Percentiles rank a stretch among this genome's conserved stretches.
These are phyloP conservation scores for Tolypocladium pustulatum DNA, from an alignment of 2,329 filamentous ascomycete genomes.

Conservation along the genomic window DNA sequence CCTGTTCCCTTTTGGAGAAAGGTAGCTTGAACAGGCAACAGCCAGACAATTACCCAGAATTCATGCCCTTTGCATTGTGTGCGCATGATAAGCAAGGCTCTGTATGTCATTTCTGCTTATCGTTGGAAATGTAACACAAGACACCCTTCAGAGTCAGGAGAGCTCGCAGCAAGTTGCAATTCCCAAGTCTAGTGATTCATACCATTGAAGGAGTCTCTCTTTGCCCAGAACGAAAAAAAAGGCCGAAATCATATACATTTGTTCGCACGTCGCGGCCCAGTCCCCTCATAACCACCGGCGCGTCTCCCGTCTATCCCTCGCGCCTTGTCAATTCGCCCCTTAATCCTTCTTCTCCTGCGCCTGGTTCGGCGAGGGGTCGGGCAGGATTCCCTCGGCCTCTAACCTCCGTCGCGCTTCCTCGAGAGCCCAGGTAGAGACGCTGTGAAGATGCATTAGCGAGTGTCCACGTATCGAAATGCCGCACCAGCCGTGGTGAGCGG, in stretches of 20 bases:
- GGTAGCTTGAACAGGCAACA: neutral
- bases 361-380: conserved; percentile 50
- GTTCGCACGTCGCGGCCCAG: conserved; percentile 1
- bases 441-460: conserved; percentile 24
- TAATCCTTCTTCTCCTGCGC: conserved; percentile 43
- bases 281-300: neutral
- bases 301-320: conserved; percentile 1
- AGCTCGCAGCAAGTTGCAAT: neutral
- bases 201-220: conserved; percentile 18
- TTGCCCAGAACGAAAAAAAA: conserved; percentile 10
- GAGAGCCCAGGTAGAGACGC: conserved; percentile 98
- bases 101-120: neutral
- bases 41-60: neutral
- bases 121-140: neutral
- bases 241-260: conserved; percentile 22
- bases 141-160: neutral
- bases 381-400: conserved; percentile 88
- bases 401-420: conserved; percentile 92
- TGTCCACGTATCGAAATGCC: neutral
- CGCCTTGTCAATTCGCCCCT: conserved; percentile 4
- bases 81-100: neutral
- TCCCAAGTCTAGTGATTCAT: conserved; percentile 18
- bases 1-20: neutral
- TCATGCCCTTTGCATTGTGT: neutral
- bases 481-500: neutral